Conservation (phyloP, 2,329 filamentous ascomycete genomes). For the Pestalotiopsis fici region DNA sequence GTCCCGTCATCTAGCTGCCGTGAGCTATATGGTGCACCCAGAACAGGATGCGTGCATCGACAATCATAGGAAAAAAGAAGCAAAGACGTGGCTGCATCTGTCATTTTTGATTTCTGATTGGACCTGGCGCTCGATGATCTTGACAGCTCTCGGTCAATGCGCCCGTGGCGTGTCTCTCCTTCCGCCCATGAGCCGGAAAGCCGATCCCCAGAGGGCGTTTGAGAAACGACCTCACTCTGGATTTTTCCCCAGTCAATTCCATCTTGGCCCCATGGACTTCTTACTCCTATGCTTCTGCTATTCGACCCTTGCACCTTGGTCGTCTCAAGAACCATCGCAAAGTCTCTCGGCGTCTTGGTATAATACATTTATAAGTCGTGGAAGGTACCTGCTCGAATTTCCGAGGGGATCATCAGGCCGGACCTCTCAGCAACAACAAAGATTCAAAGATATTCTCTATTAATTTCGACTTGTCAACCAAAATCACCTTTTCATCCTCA, state of each 20-base stretch:
- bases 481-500: not conserved
- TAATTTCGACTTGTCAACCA: not conserved
- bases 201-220: not conserved
- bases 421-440: not conserved
- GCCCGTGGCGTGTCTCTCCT: not conserved
- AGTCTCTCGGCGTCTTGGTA: conserved; percentile 8
- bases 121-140: not conserved
- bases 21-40: not conserved
- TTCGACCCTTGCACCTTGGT: not conserved
- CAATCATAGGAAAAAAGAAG: not conserved
- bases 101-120: not conserved
- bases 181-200: not conserved
- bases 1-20: not conserved
- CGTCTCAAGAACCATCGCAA: conserved; percentile 7
- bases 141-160: not conserved
- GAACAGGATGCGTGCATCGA: not conserved
- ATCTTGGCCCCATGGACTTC: not conserved
- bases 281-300: not conserved
- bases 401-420: not conserved
- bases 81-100: not conserved
- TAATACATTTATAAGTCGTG: conserved; percentile 1
- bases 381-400: not conserved
- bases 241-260: not conserved
- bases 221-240: not conserved
- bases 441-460: not conserved